Conservation (phyloP, 1,284 basidiomycete species). For the Agroathelia rolfsii region DNA sequence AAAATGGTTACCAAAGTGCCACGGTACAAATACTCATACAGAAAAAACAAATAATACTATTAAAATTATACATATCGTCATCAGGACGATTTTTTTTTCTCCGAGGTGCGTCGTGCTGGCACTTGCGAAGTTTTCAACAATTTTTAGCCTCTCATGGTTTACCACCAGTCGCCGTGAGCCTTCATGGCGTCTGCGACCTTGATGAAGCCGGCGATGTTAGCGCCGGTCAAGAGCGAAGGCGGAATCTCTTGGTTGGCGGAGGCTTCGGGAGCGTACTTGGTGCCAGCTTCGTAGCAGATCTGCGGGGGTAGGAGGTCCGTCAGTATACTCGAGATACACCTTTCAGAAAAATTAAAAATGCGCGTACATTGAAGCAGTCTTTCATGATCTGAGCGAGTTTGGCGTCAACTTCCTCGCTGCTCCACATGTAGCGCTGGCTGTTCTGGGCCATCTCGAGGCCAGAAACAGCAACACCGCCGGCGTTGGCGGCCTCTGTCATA, state of each 20-base stretch:
- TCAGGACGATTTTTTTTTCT: no score
- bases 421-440: conserved; percentile 59
- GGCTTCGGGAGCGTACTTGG: conserved; percentile 48
- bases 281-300: conserved; percentile 51
- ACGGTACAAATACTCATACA: no score
- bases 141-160: conserved; percentile 14
- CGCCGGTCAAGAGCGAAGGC: conserved; percentile 58
- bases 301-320: conserved; percentile 12
- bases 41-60: no score
- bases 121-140: no score
- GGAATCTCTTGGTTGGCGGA: conserved; percentile 29
- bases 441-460: conserved; percentile 81
- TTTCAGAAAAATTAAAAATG: conserved; percentile 4
- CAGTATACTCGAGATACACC: conserved; percentile 8
- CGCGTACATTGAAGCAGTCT: conserved; percentile 43
- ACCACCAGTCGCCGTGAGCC: conserved; percentile 71
- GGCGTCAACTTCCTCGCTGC: conserved; percentile 57
- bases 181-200: conserved; percentile 62
- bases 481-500: conserved; percentile 50
- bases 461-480: conserved; percentile 62
- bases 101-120: no score
- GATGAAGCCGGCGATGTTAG: conserved; percentile 73
- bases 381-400: conserved; percentile 74
- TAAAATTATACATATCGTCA: no score
- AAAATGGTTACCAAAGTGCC: no score